Base-by-base conservation (phyloP, 768 basidiomycete genomes). In the Auricularia auricula-judae region DNA sequence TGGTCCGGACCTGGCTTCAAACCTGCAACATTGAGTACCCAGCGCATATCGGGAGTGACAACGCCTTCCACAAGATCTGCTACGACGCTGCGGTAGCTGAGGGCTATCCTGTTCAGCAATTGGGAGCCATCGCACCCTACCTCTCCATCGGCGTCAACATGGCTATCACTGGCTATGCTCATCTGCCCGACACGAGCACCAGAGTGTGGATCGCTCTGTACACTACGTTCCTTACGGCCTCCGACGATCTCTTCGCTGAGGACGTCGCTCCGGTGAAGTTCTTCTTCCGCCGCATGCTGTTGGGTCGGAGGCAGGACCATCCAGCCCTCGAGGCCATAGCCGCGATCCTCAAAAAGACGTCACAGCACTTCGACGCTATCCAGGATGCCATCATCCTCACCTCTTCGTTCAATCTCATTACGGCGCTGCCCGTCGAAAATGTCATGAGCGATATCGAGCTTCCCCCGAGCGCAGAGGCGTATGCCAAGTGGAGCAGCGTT, bases 121-220 rank as follows among this genome's bases (percentile, higher is more conserved):
- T 14, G 8, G 39, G 39, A 7, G 1, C 39, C 39, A 14, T 51
- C 1, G 47, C 47, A 5, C 47, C 47, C 4, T 51, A 18, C 16
- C 18, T 51, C 47, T 21, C 47, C 18, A 18, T 21, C 14, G 47
- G 47, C 47, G 47, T 21, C 21, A 51, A 16, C 14, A 51, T 51
- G 14, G 47, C 47, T 3, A 18, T 18, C 4, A 51, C 47, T 5
- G 21, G 11, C 21, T 51, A 51, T 21, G 47, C 47, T 8, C 47
- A 51, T 18, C 47, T 51, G 71, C 59, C 62, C 8, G 62, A 72
- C 67, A 61, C 68, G 62, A 65, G 74, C 36, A 73, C 71, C 1
- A 70, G 70, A 61, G 71, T 77, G 4, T 71, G 74, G 65, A 76
- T 80, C 36, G 74, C 77, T 3, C 69, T 80, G 8, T 80, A 73